Evolutionary conservation across 2,329 filamentous ascomycete species (phyloP).

Genomic region (Hymenoscyphus fraxineus): DNA sequence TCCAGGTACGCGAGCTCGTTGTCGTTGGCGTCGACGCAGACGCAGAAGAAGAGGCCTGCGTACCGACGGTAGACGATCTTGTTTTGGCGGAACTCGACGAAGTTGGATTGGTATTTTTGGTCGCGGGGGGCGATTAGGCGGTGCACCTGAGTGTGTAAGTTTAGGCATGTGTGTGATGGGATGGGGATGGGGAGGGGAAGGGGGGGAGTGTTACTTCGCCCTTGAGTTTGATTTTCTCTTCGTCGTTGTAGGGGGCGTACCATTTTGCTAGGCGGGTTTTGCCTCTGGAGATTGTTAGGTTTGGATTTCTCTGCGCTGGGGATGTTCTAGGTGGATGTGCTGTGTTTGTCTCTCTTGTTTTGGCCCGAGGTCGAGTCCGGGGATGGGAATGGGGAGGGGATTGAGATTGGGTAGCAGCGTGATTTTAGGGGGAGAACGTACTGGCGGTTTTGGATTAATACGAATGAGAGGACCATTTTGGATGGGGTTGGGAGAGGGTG

Average conservation of each 20-base stretch:
- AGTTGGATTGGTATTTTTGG: constrained; percentile 99
- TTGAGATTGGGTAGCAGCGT: not conserved
- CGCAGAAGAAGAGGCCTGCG: constrained; percentile 97
- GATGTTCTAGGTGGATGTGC: not conserved
- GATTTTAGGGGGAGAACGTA: constrained; percentile 38
- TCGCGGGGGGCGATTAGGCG: constrained; percentile 95
- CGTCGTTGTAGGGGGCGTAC: constrained; percentile 98
- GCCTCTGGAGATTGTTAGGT: constrained; percentile 57
- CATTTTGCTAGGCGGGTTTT: constrained; percentile 98
- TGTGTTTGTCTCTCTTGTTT: not conserved
- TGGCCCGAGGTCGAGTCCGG: not conserved
- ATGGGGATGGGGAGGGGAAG: not conserved
- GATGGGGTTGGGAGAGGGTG: not conserved
- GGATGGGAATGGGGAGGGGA: not conserved
- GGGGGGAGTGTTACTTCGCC: constrained; percentile 63
- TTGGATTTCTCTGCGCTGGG: too few species aligned
- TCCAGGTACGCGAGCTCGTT: constrained; percentile 97
- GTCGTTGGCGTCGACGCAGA: constrained; percentile 97
- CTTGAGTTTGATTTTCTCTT: constrained; percentile 98
- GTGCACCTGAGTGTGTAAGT: constrained; percentile 70
- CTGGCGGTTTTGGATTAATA: constrained; percentile 88
- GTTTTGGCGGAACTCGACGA: constrained; percentile 91
- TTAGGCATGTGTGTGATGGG: too few species aligned
- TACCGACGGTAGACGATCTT: constrained; percentile 98
- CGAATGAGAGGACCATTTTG: constrained; percentile 69